Percentiles rank a stretch among this genome's conserved stretches.
Conservation (phyloP, 371 early-diverging fungal species). For the Fennellomyces sp. region DNA sequence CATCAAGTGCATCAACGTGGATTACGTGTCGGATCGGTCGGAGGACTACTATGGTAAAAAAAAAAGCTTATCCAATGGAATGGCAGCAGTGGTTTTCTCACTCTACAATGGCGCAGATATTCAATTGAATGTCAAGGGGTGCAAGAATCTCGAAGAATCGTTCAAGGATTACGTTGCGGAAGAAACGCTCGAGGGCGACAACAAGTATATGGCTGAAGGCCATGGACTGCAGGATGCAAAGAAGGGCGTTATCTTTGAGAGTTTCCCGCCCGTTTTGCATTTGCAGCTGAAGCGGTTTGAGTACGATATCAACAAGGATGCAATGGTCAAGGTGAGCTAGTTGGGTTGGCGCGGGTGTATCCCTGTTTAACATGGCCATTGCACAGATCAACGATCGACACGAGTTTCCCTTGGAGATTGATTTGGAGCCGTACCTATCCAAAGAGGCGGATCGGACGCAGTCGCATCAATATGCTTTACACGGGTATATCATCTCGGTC, state of each 20-base stretch:
- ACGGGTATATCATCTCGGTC: slow-evolving; percentile 64
- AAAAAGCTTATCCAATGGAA: no score
- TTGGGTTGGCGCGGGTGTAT: no score
- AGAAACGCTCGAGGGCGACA: slow-evolving; percentile 97
- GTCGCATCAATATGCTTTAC: slow-evolving; percentile 81
- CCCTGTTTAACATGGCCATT: background rate
- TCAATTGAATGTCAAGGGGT: slow-evolving; percentile 94
- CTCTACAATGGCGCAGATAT: slow-evolving; percentile 67
- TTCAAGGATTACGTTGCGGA: slow-evolving; percentile 88
- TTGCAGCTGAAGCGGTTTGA: slow-evolving; percentile 98
- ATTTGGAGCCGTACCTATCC: slow-evolving; percentile 87
- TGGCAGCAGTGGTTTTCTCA: background rate
- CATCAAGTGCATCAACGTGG: slow-evolving; percentile 92
- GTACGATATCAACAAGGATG: slow-evolving; percentile 93
- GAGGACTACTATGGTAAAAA: slow-evolving; percentile 61
- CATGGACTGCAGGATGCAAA: slow-evolving; percentile 96
- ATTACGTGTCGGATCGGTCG: slow-evolving; percentile 91
- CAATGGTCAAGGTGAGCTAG: slow-evolving; percentile 90
- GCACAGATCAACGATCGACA: slow-evolving; percentile 94
- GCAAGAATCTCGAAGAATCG: slow-evolving; percentile 87
- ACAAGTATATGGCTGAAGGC: slow-evolving; percentile 96
- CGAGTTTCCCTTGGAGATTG: slow-evolving; percentile 93
- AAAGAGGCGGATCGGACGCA: slow-evolving; percentile 63
- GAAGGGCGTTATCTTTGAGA: slow-evolving; percentile 94
- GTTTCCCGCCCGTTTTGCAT: slow-evolving; percentile 97